Base-by-base conservation (phyloP, 768 basidiomycete genomes). In the Boletus reticulatus region DNA sequence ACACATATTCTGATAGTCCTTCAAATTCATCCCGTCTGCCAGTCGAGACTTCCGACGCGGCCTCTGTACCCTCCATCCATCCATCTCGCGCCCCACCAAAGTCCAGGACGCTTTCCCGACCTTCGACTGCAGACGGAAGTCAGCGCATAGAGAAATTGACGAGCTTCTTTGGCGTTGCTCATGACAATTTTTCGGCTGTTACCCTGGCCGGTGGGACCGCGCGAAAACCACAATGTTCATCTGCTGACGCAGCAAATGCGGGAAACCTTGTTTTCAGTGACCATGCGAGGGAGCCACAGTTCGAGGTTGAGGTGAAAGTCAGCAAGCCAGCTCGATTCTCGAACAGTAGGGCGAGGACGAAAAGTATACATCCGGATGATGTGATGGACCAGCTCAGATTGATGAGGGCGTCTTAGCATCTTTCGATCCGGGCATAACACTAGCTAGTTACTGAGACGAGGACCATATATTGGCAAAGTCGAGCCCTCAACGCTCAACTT, bases 351-450 rank as follows among this genome's bases (percentile, higher is more conserved):
- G 52, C 52, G 32, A 50, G 57, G 48, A 60, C 63, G 44, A 72
- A 71, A 57, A 73, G 71, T 7, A 70, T 72, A 41, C 70, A 78
- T 49, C 74, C 77, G 57, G 64, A 68, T 12, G 77, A 79, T 47
- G 75, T 77, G 43, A 75, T 80, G 48, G 69, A 73, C 47, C 69
- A 76, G 64, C 66, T 83, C 49, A 75, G 81, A 53, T 70, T 67
- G 56, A 69, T 79, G 67, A 77, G 65, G 62, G 72, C 73, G 43
- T 53, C 67, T 41, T 55, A 50, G 39, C 4, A 46, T 5, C 20
- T 29, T 14, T 17, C 17, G 29, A 29, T 8, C 29, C 29, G 2
- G 29, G 9, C 9, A 24, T 24, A 4, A 24, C 24, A 24, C 24
- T 24, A 24, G 24, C 24, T 24, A 24, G 24, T 24, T 24, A 24